Evolutionary conservation across 2,329 filamentous ascomycete species (phyloP).

Genomic region (Pseudofabraea citricarpa): DNA sequence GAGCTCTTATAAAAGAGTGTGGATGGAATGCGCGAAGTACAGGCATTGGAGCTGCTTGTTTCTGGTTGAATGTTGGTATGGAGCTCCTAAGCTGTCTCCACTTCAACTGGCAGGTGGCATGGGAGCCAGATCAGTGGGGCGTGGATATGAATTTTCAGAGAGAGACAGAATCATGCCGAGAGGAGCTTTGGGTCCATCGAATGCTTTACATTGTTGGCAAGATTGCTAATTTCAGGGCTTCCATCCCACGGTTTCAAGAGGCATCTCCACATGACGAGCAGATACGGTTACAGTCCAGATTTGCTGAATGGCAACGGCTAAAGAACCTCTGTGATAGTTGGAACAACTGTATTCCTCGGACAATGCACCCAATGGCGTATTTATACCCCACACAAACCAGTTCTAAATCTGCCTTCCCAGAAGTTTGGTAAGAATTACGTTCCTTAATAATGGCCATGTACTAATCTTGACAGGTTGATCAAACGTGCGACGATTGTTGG

Average conservation of each 20-base stretch:
- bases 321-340: slow-evolving; percentile 79
- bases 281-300: slow-evolving; percentile 56
- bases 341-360: slow-evolving; percentile 72
- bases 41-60: slow-evolving; percentile 81
- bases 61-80: slow-evolving; percentile 90
- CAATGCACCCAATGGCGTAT: slow-evolving; percentile 83
- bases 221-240: slow-evolving; percentile 77
- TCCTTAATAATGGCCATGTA: background rate
- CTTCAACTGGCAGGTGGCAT: slow-evolving; percentile 81
- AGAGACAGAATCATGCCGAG: slow-evolving; percentile 54
- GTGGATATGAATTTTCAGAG: slow-evolving; percentile 70
- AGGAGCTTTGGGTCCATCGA: slow-evolving; percentile 83
- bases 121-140: slow-evolving; percentile 88
- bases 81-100: slow-evolving; percentile 85
- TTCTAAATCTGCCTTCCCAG: slow-evolving; percentile 73
- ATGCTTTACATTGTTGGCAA: slow-evolving; percentile 88
- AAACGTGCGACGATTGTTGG: slow-evolving; percentile 78
- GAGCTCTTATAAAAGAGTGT: slow-evolving; percentile 84
- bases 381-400: slow-evolving; percentile 62
- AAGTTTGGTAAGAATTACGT: slow-evolving; percentile 63
- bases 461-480: slow-evolving; percentile 55
- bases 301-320: slow-evolving; percentile 74
- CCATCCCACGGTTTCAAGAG: slow-evolving; percentile 56
- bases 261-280: slow-evolving; percentile 58
- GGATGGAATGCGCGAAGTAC: slow-evolving; percentile 77